Evolutionary conservation across 208 protist species (phyloP).

Genomic region (Trypanosoma caninum): DNA sequence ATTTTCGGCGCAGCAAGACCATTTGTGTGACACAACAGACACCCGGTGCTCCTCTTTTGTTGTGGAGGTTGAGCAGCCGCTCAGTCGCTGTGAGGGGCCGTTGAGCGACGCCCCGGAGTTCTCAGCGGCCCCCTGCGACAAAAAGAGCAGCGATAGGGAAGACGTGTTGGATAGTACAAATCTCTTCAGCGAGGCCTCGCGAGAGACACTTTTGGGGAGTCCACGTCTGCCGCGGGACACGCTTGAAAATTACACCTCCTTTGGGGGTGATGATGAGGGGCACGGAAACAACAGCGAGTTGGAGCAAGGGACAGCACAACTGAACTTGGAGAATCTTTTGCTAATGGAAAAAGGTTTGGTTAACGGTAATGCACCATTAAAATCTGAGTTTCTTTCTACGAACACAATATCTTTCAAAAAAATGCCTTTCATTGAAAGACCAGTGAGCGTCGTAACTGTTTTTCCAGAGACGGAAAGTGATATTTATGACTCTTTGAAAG

Average conservation of each 20-base stretch:
- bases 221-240: background rate
- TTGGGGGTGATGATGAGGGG: background rate
- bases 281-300: background rate
- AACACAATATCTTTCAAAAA: background rate
- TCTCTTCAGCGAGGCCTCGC: background rate
- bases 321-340: conserved; percentile 5
- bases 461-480: background rate
- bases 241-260: background rate
- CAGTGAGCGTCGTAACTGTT: conserved; percentile 6
- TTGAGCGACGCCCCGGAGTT: too few relatives aligned
- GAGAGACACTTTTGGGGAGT: background rate
- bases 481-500: background rate
- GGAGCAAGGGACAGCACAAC: background rate
- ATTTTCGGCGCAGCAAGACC: too few relatives aligned
- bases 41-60: too few relatives aligned
- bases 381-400: conserved; percentile 4
- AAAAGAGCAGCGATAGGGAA: background rate
- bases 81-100: too few relatives aligned
- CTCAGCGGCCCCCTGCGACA: too few relatives aligned
- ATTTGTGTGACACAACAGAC: too few relatives aligned
- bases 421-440: background rate
- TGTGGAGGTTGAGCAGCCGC: too few relatives aligned
- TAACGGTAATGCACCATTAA: conserved; percentile 8
- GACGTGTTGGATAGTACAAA: background rate
- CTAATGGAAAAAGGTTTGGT: conserved; percentile 9